Percentiles rank a stretch among this genome's conserved stretches.
phyloP scores from a whole-genome alignment of 192 early-diverging fungal species.

The Coemansia asiatica region DNA sequence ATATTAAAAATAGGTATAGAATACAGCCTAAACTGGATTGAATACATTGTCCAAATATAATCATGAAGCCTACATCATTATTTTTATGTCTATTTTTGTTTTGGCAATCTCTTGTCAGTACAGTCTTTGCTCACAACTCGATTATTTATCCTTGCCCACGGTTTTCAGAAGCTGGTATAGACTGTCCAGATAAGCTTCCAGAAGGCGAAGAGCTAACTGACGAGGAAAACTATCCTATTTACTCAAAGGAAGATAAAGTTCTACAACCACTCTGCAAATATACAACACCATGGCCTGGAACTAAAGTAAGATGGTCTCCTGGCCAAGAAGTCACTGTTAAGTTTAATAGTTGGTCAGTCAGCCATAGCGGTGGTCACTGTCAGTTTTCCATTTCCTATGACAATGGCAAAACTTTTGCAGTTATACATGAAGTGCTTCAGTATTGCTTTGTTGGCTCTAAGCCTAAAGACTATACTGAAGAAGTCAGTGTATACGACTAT shows the following conservation, averaged over 20 bases:
- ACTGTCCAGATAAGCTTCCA: slow-evolving; percentile 12
- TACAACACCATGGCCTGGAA: slow-evolving; percentile 26
- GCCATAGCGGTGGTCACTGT: slow-evolving; percentile 65
- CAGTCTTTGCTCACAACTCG: slow-evolving; percentile 12
- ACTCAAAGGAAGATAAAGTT: not conserved
- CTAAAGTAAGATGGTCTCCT: slow-evolving; percentile 50
- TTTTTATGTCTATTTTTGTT: slow-evolving; percentile 9
- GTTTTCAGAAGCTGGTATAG: slow-evolving; percentile 13
- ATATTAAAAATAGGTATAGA: not conserved
- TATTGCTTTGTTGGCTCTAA: slow-evolving; percentile 40
- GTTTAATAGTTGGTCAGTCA: slow-evolving; percentile 25
- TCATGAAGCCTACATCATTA: slow-evolving; percentile 4
- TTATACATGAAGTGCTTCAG: slow-evolving; percentile 52
- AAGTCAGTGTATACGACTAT: slow-evolving; percentile 25
- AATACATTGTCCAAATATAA: not conserved
- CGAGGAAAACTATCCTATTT: slow-evolving; percentile 13
- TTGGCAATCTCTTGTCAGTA: not conserved
- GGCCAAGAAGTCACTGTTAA: slow-evolving; percentile 54
- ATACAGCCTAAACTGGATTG: not conserved
- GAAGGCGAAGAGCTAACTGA: slow-evolving; percentile 9
- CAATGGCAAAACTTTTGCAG: slow-evolving; percentile 58
- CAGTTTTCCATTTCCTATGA: slow-evolving; percentile 69
- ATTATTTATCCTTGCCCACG: slow-evolving; percentile 22
- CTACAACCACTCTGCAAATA: slow-evolving; percentile 37
- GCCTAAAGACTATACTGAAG: slow-evolving; percentile 12